Conservation (phyloP, 2,329 filamentous ascomycete species). For the Cryphonectria carpinicola region DNA sequence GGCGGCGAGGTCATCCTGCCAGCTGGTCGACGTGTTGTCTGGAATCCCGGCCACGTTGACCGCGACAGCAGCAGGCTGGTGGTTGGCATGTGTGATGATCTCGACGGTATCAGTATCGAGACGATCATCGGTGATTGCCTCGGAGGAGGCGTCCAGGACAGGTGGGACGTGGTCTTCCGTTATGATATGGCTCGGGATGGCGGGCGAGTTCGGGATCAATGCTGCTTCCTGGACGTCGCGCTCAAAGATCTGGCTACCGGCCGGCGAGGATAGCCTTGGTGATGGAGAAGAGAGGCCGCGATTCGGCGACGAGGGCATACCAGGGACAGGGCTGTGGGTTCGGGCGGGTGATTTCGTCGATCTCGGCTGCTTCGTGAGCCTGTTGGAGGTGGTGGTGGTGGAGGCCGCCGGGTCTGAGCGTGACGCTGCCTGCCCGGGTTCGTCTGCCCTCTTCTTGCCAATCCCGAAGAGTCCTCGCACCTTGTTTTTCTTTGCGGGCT, state of each 20-base stretch:
- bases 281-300: constrained; percentile 68
- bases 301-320: constrained; percentile 65
- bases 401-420: constrained; percentile 35
- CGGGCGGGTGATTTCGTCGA: constrained; percentile 41
- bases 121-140: constrained; percentile 85
- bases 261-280: constrained; percentile 76
- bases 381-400: constrained; percentile 36
- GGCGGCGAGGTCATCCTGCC: constrained; percentile 32
- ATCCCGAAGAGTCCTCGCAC: constrained; percentile 65
- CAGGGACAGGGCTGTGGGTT: constrained; percentile 41
- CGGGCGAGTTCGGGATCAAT: constrained; percentile 72
- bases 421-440: constrained; percentile 44
- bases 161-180: constrained; percentile 94
- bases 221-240: constrained; percentile 86
- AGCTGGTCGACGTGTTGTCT: constrained; percentile 38
- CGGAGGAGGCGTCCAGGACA: constrained; percentile 86
- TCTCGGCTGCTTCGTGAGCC: constrained; percentile 34
- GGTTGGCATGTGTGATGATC: constrained; percentile 84
- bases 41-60: constrained; percentile 57
- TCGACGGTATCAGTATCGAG: constrained; percentile 89
- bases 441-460: constrained; percentile 63
- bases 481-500: constrained; percentile 44
- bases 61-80: constrained; percentile 75
- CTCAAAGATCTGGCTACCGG: constrained; percentile 85
- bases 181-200: constrained; percentile 91